Evolutionary conservation across 2,329 filamentous ascomycete species (phyloP).

Genomic region (Blastomyces parvus): DNA sequence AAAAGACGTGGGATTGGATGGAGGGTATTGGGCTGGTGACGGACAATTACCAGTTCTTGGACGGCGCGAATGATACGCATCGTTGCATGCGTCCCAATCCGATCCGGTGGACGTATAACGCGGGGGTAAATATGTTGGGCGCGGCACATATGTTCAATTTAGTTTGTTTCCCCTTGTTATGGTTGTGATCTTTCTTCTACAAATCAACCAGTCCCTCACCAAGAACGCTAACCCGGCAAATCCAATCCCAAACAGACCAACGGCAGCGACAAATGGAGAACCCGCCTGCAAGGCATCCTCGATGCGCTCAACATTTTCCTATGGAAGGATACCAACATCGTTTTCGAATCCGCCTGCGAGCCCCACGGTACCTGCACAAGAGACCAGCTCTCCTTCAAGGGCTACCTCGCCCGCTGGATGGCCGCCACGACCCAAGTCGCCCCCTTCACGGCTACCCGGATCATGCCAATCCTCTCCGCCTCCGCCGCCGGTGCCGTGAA

Average conservation of each 20-base stretch:
- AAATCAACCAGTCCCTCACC: no score
- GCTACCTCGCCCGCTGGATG: constrained; percentile 58
- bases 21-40: constrained; percentile 38
- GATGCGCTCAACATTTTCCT: constrained; percentile 46
- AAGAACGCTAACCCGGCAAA: no score
- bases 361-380: constrained; percentile 50
- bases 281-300: constrained; percentile 47
- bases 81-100: constrained; percentile 55
- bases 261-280: constrained; percentile 44
- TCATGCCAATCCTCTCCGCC: constrained; percentile 49
- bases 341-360: constrained; percentile 61
- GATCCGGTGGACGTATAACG: constrained; percentile 57
- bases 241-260: constrained; percentile 26
- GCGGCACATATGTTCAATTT: constrained; percentile 60
- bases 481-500: constrained; percentile 52
- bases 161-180: constrained; percentile 29
- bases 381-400: constrained; percentile 66
- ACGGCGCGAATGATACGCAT: constrained; percentile 42
- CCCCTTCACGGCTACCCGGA: constrained; percentile 46
- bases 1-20: constrained; percentile 28
- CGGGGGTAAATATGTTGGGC: constrained; percentile 50
- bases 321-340: constrained; percentile 39
- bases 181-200: no score
- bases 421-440: constrained; percentile 52
- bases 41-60: constrained; percentile 39